Base-by-base conservation (phyloP, 1,284 basidiomycete species). In the Hortiboletus rubellus region DNA sequence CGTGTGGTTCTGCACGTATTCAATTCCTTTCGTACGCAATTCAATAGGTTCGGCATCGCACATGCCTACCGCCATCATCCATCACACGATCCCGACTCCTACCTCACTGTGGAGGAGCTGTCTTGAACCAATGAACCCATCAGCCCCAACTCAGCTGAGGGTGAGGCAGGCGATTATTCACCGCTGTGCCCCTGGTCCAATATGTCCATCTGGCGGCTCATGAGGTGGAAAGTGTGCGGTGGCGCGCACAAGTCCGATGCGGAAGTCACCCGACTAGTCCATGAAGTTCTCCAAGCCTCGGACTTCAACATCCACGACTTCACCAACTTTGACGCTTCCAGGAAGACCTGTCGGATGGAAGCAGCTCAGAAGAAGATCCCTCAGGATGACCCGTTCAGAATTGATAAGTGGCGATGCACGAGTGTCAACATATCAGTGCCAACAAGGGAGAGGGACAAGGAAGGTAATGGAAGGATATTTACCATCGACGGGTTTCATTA, bases 31-130 rank as follows among this genome's bases (percentile, higher is more conserved):
- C 0, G 0, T 0, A 60, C 22, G 0, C 47, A 51, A 5, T 60
- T 57, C 49, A 60, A 60, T 9, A 37, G 17, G 7, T 60, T 60
- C 2, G 22, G 58, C 11, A 45, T 60, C 1, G 9, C 46, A 3
- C 5, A 0, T 34, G 49, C 36, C 1, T 60, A 60, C 9, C 2
- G 6, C 0, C 50, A 60, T 48, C 11, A n/a, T 10, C 50, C 50
- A 10, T 60, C n/a, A 0, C 52, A 60, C 0, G 22, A 60, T 22
- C 53, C 49, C 0, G 10, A 60, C 0, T 46, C 33, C 2, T 40
- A 45, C 9, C 38, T 60, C 9, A 15, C 45, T 5, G 2, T 5
- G 2, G 42, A 59, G 1, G 46, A 52, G 30, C 31, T 59, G 17
- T 43, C 47, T 31, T 24, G 1, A 7, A 18, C 34, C 7, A 17